Conservation (phyloP, 768 basidiomycete species). For the Strobilomyces dryophilus region DNA sequence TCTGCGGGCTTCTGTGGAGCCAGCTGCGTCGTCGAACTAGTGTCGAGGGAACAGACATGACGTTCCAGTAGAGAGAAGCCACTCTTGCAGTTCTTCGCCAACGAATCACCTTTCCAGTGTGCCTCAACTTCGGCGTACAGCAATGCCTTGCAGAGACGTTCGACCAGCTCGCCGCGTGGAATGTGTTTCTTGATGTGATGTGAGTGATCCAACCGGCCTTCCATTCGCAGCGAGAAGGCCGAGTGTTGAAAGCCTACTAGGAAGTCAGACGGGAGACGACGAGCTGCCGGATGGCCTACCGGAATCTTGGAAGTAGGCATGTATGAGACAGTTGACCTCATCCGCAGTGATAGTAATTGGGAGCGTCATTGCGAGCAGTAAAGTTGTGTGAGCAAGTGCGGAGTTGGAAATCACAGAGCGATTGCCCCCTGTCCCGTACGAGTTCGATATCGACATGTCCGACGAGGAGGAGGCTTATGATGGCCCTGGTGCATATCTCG, state of each 20-base stretch:
- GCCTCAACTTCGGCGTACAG: slow-evolving; percentile 81
- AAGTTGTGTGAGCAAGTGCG: slow-evolving; percentile 10
- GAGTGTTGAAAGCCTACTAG: slow-evolving; percentile 71
- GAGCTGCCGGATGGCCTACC: slow-evolving; percentile 38
- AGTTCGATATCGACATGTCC: slow-evolving; percentile 16
- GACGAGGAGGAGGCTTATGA: slow-evolving; percentile 27
- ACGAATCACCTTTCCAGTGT: slow-evolving; percentile 66
- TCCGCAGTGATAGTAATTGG: slow-evolving; percentile 70
- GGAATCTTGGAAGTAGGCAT: slow-evolving; percentile 81
- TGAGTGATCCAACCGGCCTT: slow-evolving; percentile 67
- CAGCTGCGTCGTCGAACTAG: slow-evolving; percentile 21
- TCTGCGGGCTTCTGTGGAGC: slow-evolving; percentile 19
- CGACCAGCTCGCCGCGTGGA: slow-evolving; percentile 76
- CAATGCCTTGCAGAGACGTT: slow-evolving; percentile 75
- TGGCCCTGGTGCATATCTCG: slow-evolving; percentile 34
- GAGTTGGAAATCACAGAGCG: slow-evolving; percentile 21
- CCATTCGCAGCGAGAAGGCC: slow-evolving; percentile 75
- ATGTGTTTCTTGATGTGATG: slow-evolving; percentile 69
- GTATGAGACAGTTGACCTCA: slow-evolving; percentile 81
- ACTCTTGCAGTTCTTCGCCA: slow-evolving; percentile 62
- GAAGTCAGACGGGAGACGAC: slow-evolving; percentile 6
- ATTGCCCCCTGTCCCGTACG: slow-evolving; percentile 17
- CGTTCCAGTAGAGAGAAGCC: slow-evolving; percentile 71
- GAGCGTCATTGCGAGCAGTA: slow-evolving; percentile 30
- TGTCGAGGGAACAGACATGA: slow-evolving; percentile 63